Evolutionary conservation across 768 basidiomycete genomes (phyloP), one percentile per base, ranked within the genome.

Genomic region (Mycena maculata): DNA sequence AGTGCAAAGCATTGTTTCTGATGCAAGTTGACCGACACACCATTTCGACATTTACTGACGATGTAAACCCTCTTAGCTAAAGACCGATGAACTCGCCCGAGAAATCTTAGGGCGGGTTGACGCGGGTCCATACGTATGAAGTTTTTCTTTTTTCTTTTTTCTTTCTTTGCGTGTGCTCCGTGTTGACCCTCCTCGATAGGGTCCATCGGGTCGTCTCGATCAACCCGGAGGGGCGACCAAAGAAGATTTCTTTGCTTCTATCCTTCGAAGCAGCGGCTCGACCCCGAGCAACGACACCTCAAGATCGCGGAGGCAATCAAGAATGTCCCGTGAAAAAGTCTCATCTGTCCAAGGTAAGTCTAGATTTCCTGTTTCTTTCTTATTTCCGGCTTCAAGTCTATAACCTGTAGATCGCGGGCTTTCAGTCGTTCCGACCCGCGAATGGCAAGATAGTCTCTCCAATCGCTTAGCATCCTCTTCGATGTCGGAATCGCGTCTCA

Each of bases 61-160:
- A 63, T 28, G n/a, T 25, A 30, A 13, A 18, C 33, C 45, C 54
- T 27, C 22, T 10, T 48, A 71, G 70, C 77, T 94, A 48, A 84
- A 86, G 58, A 85, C 87, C 66, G 93, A 96, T 73, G 85, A 89
- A 45, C 84, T 95, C 42, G 93, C 95, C 2, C 82, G 88, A 33
- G 92, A 93, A 66, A 92, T 96, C 59, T 79, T 94, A 31, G 85
- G 82, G 60, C 83, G 92, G 73, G 93, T 95, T 42, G 91, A 94
- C 71, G 83, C 86, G 41, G 92, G 92, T 13, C 92, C 93, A 68
- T 95, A 94, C 77, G 93, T 92, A 60, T 58, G 89, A 76, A 30
- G 20, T n/a, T n/a, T n/a, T n/a, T n/a, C n/a, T n/a, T n/a, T n/a
- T n/a, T n/a, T n/a, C n/a, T n/a, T n/a, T n/a, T n/a, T n/a, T n/a